Evolutionary conservation across 2,329 filamentous ascomycete genomes (phyloP), one percentile per base, ranked within the genome.

Genomic region (Fusarium metavorans): DNA sequence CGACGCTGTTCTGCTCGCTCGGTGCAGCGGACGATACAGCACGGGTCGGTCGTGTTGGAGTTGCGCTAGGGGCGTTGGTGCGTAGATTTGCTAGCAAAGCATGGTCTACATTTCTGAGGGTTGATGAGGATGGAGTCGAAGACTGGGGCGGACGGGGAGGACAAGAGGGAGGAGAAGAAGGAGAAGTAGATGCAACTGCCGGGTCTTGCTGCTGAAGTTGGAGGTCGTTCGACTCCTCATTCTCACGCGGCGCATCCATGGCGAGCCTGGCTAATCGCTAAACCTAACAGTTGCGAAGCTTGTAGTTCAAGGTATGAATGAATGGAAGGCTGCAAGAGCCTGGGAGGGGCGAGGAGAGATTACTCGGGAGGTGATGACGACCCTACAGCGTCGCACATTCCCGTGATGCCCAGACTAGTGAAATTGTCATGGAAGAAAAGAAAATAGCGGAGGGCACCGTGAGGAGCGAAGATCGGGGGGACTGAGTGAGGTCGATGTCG

Each of bases 221-320:
- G 39, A 58, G 66, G 37, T 56, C 66, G 34, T 39, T 59, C 45
- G 69, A 64, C 18, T 62, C 59, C 39, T 69, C 75, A 48, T 37
- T 70, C 30, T 74, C 72, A 20, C 66, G 76, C 16, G 72, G 50
- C 60, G 67, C 58, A 66, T 78, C 77, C 78, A 80, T 80, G 52
- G 35, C 62, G 71, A 70, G 54, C 30, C 65, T 71, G 59, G 35
- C 56, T 70, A 59, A 39, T 71, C 54, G 61, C 70, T 41, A 71
- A 77, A 77, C 68, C 70, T 71, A 69, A 70, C 62, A 72, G 73
- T 69, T 67, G 62, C 62, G 67, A 71, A 37, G 45, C 25, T 41
- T 61, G 59, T 32, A 37, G 39, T 37, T 68, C 57, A 54, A 61
- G 52, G 25, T 50, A n/a, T 50, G 45, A 50, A 66, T 59, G 39